Base-by-base conservation (phyloP, 2,329 filamentous ascomycete species). In the Monosporascus sp. region DNA sequence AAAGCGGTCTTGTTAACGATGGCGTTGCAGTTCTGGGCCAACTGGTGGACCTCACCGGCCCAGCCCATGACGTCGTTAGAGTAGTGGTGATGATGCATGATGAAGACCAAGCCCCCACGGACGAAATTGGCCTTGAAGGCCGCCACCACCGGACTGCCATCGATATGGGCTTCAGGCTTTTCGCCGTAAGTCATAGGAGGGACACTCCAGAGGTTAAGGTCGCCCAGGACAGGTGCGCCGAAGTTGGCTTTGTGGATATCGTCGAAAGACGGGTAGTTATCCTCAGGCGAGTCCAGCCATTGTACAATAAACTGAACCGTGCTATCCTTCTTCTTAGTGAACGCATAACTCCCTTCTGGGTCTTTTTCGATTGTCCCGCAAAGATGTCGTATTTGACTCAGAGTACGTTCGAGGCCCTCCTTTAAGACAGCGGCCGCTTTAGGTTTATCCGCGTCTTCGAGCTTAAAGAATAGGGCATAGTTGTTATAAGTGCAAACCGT, bases 41-140 rank as follows among this genome's bases (percentile, higher is more conserved):
- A 65, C 60, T 75, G 71, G 31, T 68, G 65, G 0, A 60, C 56
- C 11, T 69, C 65, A 3, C 64, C 63, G 0, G 66, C 64, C 72
- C 72, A 75, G 5, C 71, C 73, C 66, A 71, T 74, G 0, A 72
- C 59, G 55, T 76, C 72, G 51, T 72, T 72, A 44, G 66, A 55
- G 49, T 70, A 75, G 52, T 77, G 73, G 37, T 76, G 74, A 46
- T 66, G 59, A 49, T 75, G 71, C 50, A 71, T 72, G 22, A 67
- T 68, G 49, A 77, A 69, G 7, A 76, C 65, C 2, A 76, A 51
- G 0, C 73, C 74, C 2, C 73, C 73, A 0, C 58, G 64, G 37
- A 76, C 59, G 37, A 77, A 71, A 56, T 69, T 76, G 1, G 70
- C 69, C 51, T 75, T 69, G 60, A 71, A 76, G 0, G 66, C 71